phyloP scores from a whole-genome alignment of 768 basidiomycete species.

The Boletus rufocinnamomeus region DNA sequence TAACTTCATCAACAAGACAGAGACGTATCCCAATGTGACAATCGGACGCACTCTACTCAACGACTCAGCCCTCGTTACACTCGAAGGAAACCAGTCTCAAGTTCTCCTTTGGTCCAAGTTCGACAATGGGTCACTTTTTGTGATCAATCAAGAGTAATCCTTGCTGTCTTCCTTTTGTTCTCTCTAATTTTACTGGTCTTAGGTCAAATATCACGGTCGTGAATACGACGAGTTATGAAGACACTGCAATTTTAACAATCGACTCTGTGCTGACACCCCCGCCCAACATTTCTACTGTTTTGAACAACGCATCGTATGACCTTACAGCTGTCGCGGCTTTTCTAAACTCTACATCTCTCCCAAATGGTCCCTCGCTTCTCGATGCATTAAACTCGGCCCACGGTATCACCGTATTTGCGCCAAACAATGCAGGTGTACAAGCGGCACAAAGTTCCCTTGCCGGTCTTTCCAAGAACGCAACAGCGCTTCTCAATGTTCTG shows the following conservation, averaged over 20 bases:
- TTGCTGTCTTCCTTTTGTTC: background rate
- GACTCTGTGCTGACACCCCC: constrained; percentile 57
- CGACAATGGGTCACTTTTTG: constrained; percentile 41
- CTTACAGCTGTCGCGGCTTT: constrained; percentile 36
- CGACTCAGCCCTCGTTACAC: constrained; percentile 45
- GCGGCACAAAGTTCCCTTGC: constrained; percentile 37
- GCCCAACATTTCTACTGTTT: constrained; percentile 43
- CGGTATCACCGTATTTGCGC: constrained; percentile 72
- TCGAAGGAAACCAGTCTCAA: constrained; percentile 61
- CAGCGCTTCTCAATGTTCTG: constrained; percentile 47
- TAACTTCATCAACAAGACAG: constrained; percentile 46
- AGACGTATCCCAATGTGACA: constrained; percentile 55
- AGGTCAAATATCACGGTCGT: constrained; percentile 40
- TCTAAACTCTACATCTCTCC: constrained; percentile 23
- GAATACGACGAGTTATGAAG: constrained; percentile 39
- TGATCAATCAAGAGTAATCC: constrained; percentile 52
- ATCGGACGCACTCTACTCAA: constrained; percentile 66
- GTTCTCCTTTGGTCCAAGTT: constrained; percentile 51
- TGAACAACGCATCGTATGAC: constrained; percentile 41
- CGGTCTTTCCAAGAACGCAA: constrained; percentile 44
- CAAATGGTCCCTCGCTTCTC: constrained; percentile 28
- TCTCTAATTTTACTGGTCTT: background rate
- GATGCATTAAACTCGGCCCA: constrained; percentile 36
- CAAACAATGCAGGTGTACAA: constrained; percentile 52
- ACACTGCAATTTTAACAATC: constrained; percentile 51